Evolutionary conservation across 2,329 filamentous ascomycete genomes (phyloP).

Genomic region (Myotisia sp.): DNA sequence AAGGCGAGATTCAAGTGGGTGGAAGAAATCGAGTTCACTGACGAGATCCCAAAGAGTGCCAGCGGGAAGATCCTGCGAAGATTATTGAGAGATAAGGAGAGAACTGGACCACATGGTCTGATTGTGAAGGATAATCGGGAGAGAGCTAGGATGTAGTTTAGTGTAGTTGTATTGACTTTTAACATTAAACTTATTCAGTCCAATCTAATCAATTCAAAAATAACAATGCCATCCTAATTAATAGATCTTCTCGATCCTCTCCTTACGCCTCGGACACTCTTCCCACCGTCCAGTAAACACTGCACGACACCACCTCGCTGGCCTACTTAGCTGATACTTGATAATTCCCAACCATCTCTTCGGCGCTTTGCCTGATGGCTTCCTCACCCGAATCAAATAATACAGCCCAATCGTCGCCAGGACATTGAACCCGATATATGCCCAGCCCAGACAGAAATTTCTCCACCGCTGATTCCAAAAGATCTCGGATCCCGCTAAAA

Average conservation of each 20-base stretch:
- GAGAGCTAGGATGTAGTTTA: neutral
- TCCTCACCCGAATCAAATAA: conserved; percentile 29
- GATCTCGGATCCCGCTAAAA: conserved; percentile 33
- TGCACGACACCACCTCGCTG: conserved; percentile 8
- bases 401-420: conserved; percentile 42
- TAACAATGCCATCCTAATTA: too few relatives aligned
- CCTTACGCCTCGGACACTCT: conserved; percentile 9
- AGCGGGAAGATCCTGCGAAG: conserved; percentile 33
- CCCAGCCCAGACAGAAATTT: conserved; percentile 52
- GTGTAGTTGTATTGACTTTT: too few relatives aligned
- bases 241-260: conserved; percentile 11
- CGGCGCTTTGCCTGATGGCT: conserved; percentile 6
- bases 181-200: neutral
- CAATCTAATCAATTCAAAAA: too few relatives aligned
- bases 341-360: conserved; percentile 8
- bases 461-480: conserved; percentile 50
- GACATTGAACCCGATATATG: conserved; percentile 47
- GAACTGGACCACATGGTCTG: neutral
- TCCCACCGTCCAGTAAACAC: conserved; percentile 10
- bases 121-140: neutral
- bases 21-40: conserved; percentile 52
- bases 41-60: conserved; percentile 54
- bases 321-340: conserved; percentile 9
- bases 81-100: conserved; percentile 21
- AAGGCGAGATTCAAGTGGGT: conserved; percentile 36